These are phyloP conservation scores for Spathaspora gorwiae DNA, from an alignment of 805 yeast genomes.

Conservation along the genomic window DNA sequence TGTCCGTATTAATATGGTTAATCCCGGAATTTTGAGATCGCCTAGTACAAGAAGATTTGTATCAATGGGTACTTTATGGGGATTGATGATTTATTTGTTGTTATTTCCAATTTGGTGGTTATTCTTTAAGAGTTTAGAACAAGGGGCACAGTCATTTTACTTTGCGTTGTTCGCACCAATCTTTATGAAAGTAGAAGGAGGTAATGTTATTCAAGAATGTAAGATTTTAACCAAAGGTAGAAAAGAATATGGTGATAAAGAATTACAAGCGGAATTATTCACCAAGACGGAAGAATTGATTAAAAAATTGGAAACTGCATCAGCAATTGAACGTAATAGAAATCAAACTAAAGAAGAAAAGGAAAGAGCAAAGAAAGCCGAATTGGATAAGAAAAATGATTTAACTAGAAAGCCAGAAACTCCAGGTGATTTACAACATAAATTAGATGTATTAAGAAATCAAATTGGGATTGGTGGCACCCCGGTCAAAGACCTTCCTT, in stretches of 20 bases:
- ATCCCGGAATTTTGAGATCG: conserved; percentile 90
- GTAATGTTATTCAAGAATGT: conserved; percentile 73
- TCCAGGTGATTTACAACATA: conserved; percentile 32
- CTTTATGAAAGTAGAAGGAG: conserved; percentile 57
- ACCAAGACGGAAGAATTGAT: conserved; percentile 59
- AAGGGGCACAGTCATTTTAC: conserved; percentile 77
- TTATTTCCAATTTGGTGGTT: conserved; percentile 82
- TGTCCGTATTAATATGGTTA: conserved; percentile 67
- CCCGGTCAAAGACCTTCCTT: conserved; percentile 12
- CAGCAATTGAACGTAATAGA: conserved; percentile 63
- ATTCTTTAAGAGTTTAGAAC: conserved; percentile 65
- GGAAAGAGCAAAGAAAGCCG: conserved; percentile 14
- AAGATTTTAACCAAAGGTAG: conserved; percentile 50
- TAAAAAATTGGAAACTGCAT: conserved; percentile 57
- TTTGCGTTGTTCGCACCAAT: conserved; percentile 72
- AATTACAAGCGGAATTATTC: conserved; percentile 55
- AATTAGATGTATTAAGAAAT: conserved; percentile 24
- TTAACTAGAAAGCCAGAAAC: conserved; percentile 30
- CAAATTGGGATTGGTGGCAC: conserved; percentile 5
- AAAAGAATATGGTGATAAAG: conserved; percentile 58
- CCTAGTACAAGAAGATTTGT: conserved; percentile 77
- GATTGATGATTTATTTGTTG: conserved; percentile 56
- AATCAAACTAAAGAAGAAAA: conserved; percentile 18
- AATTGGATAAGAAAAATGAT: conserved; percentile 18
- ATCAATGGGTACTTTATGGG: conserved; percentile 68